Percentiles rank a stretch among this genome's conserved stretches.
Conservation (phyloP, 495 filamentous ascomycete species). For the Daldinia bambusicola region DNA sequence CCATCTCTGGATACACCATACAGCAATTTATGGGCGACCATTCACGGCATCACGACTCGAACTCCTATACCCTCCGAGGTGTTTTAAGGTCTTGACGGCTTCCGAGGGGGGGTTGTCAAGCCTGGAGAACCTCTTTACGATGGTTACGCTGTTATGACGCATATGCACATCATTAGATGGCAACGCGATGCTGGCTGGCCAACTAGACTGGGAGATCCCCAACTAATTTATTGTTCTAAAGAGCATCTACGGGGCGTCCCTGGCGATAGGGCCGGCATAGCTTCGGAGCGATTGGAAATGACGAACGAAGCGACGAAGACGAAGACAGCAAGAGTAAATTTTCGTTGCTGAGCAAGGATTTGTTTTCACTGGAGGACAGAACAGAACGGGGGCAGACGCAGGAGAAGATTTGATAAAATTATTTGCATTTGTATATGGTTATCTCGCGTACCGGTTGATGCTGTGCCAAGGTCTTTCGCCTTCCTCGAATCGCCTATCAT, state of each 20-base stretch:
- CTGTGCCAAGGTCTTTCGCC: slow-evolving; percentile 35
- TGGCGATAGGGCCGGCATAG: slow-evolving; percentile 30
- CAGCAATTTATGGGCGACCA: slow-evolving; percentile 52
- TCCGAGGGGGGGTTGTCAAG: slow-evolving; percentile 35
- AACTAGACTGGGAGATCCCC: slow-evolving; percentile 35
- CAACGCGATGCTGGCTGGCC: slow-evolving; percentile 45
- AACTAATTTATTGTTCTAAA: slow-evolving; percentile 46
- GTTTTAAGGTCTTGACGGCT: slow-evolving; percentile 43
- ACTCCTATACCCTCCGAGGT: slow-evolving; percentile 51
- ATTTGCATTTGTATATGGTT: slow-evolving; percentile 47
- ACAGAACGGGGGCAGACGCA: slow-evolving; percentile 39
- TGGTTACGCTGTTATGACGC: slow-evolving; percentile 53
- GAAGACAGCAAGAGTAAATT: slow-evolving; percentile 41
- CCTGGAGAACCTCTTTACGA: slow-evolving; percentile 49
- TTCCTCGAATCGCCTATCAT: slow-evolving; percentile 28
- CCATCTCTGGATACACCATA: slow-evolving; percentile 52
- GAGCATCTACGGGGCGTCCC: slow-evolving; percentile 38
- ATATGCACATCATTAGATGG: slow-evolving; percentile 49
- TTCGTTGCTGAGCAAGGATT: slow-evolving; percentile 41
- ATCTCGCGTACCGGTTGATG: slow-evolving; percentile 18
- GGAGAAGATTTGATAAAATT: slow-evolving; percentile 42
- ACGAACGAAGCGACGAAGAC: slow-evolving; percentile 45
- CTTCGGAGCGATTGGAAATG: slow-evolving; percentile 46
- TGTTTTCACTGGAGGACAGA: slow-evolving; percentile 45
- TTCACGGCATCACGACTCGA: slow-evolving; percentile 53